Conservation (phyloP, 1,284 basidiomycete genomes). For the Microbotryum lychnidis-dioicae region DNA sequence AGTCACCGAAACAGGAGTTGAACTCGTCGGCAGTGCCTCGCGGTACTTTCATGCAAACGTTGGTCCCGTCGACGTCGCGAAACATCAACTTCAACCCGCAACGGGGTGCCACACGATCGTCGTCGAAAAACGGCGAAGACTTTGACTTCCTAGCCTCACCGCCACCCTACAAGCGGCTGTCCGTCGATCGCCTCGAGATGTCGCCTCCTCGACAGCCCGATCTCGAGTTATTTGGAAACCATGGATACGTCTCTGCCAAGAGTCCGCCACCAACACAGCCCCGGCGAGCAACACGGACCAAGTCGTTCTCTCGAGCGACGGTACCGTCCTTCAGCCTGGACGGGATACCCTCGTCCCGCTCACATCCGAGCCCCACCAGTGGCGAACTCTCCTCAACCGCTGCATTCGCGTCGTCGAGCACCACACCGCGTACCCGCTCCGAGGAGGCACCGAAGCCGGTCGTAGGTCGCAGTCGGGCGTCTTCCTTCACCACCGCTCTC, state of each 20-base stretch:
- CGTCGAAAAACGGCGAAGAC: background rate
- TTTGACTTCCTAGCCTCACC: conserved; percentile 1
- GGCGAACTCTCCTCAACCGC: conserved; percentile 16
- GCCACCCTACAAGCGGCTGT: conserved; percentile 25
- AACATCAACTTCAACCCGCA: conserved; percentile 9
- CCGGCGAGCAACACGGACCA: conserved; percentile 4
- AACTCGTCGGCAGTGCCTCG: background rate
- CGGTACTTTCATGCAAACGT: background rate
- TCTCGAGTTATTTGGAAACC: conserved; percentile 21
- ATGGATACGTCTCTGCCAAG: conserved; percentile 1
- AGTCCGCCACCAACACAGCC: conserved; percentile 6
- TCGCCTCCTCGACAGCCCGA: background rate
- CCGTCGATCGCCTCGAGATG: conserved; percentile 19
- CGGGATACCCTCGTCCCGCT: conserved; percentile 19
- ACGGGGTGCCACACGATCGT: conserved; percentile 4
- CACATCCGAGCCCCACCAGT: conserved; percentile 17
- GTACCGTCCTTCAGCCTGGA: conserved; percentile 18
- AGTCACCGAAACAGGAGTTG: background rate
- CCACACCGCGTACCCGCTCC: conserved; percentile 3
- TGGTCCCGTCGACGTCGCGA: conserved; percentile 2
- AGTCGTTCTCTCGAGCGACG: conserved; percentile 22
- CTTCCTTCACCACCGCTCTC: conserved; percentile 12
- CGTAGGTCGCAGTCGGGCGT: conserved; percentile 5
- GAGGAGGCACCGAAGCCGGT: background rate
- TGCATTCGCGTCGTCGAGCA: background rate